Evolutionary conservation across 495 filamentous ascomycete species (phyloP).

Genomic region (Stereocaulon alpinum): DNA sequence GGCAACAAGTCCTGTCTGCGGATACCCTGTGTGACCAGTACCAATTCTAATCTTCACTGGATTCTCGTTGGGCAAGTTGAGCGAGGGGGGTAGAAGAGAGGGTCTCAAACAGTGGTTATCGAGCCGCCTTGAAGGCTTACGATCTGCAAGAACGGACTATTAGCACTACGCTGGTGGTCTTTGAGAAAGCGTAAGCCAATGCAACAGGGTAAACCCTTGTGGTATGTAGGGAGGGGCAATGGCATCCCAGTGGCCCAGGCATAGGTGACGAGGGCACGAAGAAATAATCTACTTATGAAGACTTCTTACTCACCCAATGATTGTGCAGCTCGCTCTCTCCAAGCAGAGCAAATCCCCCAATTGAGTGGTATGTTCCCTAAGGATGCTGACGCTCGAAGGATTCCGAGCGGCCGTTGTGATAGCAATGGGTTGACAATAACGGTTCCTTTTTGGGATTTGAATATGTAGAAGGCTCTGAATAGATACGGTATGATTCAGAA

Average conservation of each 20-base stretch:
- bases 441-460: no score
- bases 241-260: neutral
- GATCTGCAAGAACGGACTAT: neutral
- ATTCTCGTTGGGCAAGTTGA: neutral
- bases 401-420: neutral
- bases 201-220: neutral
- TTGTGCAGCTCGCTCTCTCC: neutral
- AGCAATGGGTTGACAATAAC: no score
- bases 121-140: neutral
- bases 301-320: neutral
- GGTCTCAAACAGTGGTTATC: neutral
- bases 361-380: no score
- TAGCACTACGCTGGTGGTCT: neutral
- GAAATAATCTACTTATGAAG: neutral
- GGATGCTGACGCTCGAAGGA: neutral
- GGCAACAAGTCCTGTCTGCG: neutral
- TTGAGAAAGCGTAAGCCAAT: neutral
- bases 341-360: neutral
- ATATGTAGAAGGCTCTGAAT: neutral
- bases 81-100: neutral
- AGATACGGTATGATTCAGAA: constrained; percentile 1
- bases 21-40: neutral
- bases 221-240: neutral
- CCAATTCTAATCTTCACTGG: neutral
- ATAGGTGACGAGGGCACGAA: neutral